phyloP scores from a whole-genome alignment of 2,329 filamentous ascomycete species.

The Penicillium capsulatum region DNA sequence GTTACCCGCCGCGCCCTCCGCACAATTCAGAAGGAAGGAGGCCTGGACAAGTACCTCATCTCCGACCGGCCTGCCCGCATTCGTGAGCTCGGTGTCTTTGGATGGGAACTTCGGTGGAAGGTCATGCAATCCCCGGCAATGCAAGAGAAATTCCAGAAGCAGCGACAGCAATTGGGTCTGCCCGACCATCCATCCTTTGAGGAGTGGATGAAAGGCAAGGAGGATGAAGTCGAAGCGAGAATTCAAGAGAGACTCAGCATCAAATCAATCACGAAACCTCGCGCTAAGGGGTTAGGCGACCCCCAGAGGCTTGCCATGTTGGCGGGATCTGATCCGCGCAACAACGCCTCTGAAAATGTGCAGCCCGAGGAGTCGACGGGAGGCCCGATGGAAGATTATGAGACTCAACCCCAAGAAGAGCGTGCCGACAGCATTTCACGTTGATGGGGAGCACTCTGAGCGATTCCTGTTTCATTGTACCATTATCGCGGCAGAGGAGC shows the following conservation, averaged over 20 bases:
- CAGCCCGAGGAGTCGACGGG: too few species aligned
- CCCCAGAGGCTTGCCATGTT: constrained; percentile 4
- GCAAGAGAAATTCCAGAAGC: constrained; percentile 59
- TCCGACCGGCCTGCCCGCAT: constrained; percentile 73
- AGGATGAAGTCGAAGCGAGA: constrained; percentile 37
- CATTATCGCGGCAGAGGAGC: constrained; percentile 11
- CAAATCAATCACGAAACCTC: constrained; percentile 32
- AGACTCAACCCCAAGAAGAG: too few species aligned
- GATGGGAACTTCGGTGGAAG: constrained; percentile 86
- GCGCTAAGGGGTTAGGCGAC: constrained; percentile 24
- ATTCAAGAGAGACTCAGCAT: constrained; percentile 35
- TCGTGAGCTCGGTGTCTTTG: constrained; percentile 80
- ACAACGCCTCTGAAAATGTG: too few species aligned
- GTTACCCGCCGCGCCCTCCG: constrained; percentile 45
- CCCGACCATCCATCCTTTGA: constrained; percentile 46
- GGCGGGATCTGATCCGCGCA: too few species aligned
- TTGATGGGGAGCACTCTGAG: constrained; percentile 1
- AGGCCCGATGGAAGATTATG: too few species aligned
- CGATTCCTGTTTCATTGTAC: constrained; percentile 14
- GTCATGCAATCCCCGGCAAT: constrained; percentile 74
- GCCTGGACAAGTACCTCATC: constrained; percentile 86
- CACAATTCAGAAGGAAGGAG: constrained; percentile 75
- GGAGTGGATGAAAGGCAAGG: constrained; percentile 44
- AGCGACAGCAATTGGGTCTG: constrained; percentile 65
- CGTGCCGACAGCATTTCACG: not conserved